Percentiles rank a stretch among this genome's conserved stretches.
Evolutionary conservation across 352 stramenopile species (phyloP).

Genomic region (Pythium vanterpoolii): DNA sequence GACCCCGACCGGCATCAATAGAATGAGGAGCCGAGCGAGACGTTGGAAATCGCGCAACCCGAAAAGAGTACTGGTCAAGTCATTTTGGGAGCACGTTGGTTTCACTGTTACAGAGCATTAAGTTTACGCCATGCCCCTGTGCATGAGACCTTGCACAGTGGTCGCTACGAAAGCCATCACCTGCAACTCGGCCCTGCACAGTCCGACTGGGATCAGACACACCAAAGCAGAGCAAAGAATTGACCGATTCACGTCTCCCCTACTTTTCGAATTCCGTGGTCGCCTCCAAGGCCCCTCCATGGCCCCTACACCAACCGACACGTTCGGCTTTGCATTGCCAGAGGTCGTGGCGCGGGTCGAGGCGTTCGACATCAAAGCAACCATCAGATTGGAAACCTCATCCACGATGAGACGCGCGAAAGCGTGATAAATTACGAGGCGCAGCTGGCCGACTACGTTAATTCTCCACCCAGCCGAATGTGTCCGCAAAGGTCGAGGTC

Average conservation of each 20-base stretch:
- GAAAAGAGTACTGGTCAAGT: no score
- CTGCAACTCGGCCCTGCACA: no score
- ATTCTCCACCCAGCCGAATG: not conserved
- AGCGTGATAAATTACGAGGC: not conserved
- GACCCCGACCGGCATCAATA: no score
- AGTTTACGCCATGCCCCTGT: no score
- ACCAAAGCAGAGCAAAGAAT: no score
- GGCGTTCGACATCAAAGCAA: not conserved
- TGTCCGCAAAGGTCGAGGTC: not conserved
- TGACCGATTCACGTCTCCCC: no score
- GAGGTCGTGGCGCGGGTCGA: not conserved
- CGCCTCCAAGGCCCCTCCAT: not conserved
- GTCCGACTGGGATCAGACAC: no score
- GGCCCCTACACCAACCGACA: not conserved
- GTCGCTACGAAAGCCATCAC: no score
- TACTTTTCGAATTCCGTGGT: no score
- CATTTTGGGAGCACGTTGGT: no score
- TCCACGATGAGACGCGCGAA: not conserved
- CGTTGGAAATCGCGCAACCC: slow-evolving; percentile 3
- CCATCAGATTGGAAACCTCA: not conserved
- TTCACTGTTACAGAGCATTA: no score
- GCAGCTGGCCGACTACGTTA: not conserved
- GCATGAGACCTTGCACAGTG: no score
- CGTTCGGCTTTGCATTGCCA: not conserved
- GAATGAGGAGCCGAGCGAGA: slow-evolving; percentile 9